Percentiles rank a stretch among this genome's conserved stretches.
Conservation (phyloP, 495 filamentous ascomycete species). For the Lepidopterella palustris region DNA sequence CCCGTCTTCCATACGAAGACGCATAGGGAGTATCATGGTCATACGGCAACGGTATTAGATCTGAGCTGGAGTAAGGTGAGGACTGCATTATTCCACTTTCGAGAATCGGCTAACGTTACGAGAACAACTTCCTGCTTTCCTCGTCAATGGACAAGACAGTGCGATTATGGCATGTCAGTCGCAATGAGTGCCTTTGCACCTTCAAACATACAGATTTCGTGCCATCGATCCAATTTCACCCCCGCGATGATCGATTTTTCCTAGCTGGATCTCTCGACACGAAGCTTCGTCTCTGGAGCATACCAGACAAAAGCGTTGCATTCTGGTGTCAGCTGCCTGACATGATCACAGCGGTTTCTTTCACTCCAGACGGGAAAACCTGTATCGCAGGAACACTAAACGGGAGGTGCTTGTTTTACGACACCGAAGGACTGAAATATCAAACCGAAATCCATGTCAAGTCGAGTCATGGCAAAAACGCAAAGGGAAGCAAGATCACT, state of each 20-base stretch:
- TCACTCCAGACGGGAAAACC: slow-evolving; percentile 85
- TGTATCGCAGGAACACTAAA: slow-evolving; percentile 84
- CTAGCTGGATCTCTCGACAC: slow-evolving; percentile 88
- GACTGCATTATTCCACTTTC: slow-evolving; percentile 3
- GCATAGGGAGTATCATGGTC: slow-evolving; percentile 71
- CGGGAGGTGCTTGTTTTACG: slow-evolving; percentile 85
- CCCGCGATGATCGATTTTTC: slow-evolving; percentile 92
- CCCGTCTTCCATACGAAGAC: slow-evolving; percentile 84
- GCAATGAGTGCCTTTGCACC: slow-evolving; percentile 81
- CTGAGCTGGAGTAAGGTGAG: slow-evolving; percentile 90
- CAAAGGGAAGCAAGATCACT: slow-evolving; percentile 95
- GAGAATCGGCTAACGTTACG: neutral
- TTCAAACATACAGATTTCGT: slow-evolving; percentile 98
- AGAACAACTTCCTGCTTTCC: slow-evolving; percentile 94
- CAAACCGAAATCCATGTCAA: slow-evolving; percentile 82
- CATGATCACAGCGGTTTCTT: slow-evolving; percentile 87
- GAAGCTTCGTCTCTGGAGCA: slow-evolving; percentile 92
- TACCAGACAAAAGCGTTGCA: slow-evolving; percentile 91
- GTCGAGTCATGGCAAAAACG: slow-evolving; percentile 83
- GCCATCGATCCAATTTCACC: slow-evolving; percentile 91
- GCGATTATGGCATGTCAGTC: slow-evolving; percentile 83
- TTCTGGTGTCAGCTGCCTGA: slow-evolving; percentile 79
- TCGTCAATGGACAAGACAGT: slow-evolving; percentile 99
- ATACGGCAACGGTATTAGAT: slow-evolving; percentile 82
- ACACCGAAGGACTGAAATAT: slow-evolving; percentile 85